Evolutionary conservation across 106 monocot species (phyloP).

Genomic region (Acorus calamus): DNA sequence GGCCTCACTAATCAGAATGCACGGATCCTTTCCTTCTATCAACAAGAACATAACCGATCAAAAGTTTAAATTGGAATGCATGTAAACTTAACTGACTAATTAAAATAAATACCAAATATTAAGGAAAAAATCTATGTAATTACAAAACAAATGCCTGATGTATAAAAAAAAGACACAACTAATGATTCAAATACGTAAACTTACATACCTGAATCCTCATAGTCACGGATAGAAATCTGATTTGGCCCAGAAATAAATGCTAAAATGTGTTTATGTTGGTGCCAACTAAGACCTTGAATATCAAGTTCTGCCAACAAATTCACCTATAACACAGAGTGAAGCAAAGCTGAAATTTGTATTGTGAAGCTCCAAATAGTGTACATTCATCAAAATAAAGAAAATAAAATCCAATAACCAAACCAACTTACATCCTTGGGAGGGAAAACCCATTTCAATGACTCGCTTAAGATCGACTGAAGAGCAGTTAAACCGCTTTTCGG

Average conservation of each 20-base stretch:
- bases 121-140: neutral
- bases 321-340: slow-evolving; percentile 31
- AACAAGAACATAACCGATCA: neutral
- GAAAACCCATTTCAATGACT: slow-evolving; percentile 38
- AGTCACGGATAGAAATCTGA: slow-evolving; percentile 72
- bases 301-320: slow-evolving; percentile 33
- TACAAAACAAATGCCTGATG: too few relatives aligned
- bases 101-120: neutral
- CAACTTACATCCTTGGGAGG: slow-evolving; percentile 30
- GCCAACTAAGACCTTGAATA: slow-evolving; percentile 67
- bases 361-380: too few relatives aligned
- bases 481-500: slow-evolving; percentile 15
- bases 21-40: slow-evolving; percentile 64
- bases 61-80: neutral
- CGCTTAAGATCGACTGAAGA: slow-evolving; percentile 26
- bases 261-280: slow-evolving; percentile 67
- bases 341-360: slow-evolving; percentile 1
- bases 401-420: neutral
- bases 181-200: too few relatives aligned
- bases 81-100: neutral
- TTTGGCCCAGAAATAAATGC: slow-evolving; percentile 89
- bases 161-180: too few relatives aligned
- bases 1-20: slow-evolving; percentile 58
- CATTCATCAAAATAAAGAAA: too few relatives aligned
- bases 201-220: slow-evolving; percentile 68